Conservation (phyloP, 805 yeast genomes). For the Metschnikowia noctiluminum region DNA sequence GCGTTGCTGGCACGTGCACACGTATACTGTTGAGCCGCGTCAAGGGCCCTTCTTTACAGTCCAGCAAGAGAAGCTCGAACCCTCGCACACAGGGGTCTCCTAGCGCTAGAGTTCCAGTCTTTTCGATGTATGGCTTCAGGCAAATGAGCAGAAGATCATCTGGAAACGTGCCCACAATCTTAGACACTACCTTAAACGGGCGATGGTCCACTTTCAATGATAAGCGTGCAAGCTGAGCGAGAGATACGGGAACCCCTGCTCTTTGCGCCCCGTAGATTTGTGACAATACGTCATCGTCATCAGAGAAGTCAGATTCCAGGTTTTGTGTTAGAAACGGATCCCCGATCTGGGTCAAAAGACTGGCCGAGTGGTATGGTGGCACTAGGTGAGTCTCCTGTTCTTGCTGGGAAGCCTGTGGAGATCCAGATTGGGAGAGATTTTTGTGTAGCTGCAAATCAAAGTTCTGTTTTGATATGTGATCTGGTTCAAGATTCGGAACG, state of each 20-base stretch:
- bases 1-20: constrained; percentile 9
- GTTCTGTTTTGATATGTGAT: too few relatives aligned
- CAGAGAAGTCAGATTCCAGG: neutral
- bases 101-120: constrained; percentile 5
- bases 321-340: too few relatives aligned
- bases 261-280: neutral
- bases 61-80: constrained; percentile 25
- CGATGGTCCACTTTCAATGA: constrained; percentile 3
- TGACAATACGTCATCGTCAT: neutral
- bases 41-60: constrained; percentile 4
- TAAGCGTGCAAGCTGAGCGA: constrained; percentile 3
- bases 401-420: too few relatives aligned
- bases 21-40: constrained; percentile 4
- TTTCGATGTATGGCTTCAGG: constrained; percentile 23
- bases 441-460: too few relatives aligned
- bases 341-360: neutral
- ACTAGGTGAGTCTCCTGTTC: neutral
- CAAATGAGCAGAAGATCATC: constrained; percentile 25
- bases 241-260: neutral
- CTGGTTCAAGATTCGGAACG: too few relatives aligned
- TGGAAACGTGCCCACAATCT: constrained; percentile 26
- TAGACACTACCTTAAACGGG: constrained; percentile 19
- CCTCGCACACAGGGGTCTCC: constrained; percentile 26
- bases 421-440: too few relatives aligned
- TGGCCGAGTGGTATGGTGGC: neutral